Base-by-base conservation (phyloP, 805 yeast species). In the Candida germanica region DNA sequence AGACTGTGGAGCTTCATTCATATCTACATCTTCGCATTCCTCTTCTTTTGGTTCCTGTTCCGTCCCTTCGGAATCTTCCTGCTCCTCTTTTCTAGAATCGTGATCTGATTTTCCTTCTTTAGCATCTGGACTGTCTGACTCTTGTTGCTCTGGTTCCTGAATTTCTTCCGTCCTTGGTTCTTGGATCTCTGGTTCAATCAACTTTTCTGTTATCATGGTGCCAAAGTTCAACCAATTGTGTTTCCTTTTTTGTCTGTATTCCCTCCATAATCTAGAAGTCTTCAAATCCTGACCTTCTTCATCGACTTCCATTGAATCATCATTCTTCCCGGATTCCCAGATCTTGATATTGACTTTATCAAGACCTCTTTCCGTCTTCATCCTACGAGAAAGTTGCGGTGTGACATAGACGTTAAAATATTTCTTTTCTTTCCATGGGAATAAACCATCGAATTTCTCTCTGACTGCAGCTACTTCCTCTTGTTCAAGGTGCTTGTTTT, bases 361-460 rank as follows among this genome's bases (percentile, higher is more conserved):
- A n/a, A 66, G 39, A 1, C 69, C 71, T 4, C 61, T 53, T n/a
- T 32, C 29, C 0, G 52, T 54, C 36, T 51, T 63, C 71, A 68
- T 66, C 32, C 56, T 57, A 22, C 71, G 44, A 1, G 71, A 58
- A 13, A 67, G 51, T 43, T 63, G 70, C 4, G 73, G 72, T 2
- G 73, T 67, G 7, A 56, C 70, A 38, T 61, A 66, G 1, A 54
- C 47, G 40, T 68, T 65, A 54, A 67, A 67, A 42, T 67, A 68
- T 33, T 58, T 47, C 40, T 63, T 64, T 15, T 42, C 51, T 35
- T 59, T 62, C 26, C 42, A 56, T 1, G 69, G 70, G 13, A 48
- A 48, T 2, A 49, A 27, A 1, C 36, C 29, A 5, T 47, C 46
- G 12, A 42, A 48, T 21, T 54, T 48, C 5, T 53, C 49, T 13